phyloP scores from a whole-genome alignment of 768 basidiomycete genomes.

The Ramaria sp. region DNA sequence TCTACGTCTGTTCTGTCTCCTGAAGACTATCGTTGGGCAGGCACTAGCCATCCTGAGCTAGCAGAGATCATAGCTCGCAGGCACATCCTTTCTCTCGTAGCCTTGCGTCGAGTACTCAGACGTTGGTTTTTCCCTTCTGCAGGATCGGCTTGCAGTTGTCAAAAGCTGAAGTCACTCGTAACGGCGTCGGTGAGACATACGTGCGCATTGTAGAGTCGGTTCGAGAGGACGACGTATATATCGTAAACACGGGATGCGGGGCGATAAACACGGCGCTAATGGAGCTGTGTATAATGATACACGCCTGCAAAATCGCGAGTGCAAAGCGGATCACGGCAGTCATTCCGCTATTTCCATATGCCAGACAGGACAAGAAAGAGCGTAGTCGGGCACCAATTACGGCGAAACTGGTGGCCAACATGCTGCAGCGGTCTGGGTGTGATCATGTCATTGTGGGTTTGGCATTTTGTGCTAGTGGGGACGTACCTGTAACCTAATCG shows the following conservation, averaged over 20 bases:
- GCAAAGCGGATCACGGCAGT: constrained; percentile 98
- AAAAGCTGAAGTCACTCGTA: constrained; percentile 78
- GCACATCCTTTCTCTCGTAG: constrained; percentile 32
- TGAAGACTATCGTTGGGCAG: constrained; percentile 26
- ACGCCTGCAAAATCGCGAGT: constrained; percentile 99
- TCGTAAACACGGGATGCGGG: constrained; percentile 87
- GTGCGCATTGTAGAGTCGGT: constrained; percentile 93
- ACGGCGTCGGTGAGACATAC: constrained; percentile 84
- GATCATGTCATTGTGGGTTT: constrained; percentile 90
- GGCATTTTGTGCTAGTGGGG: neutral
- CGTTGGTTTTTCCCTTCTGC: constrained; percentile 12
- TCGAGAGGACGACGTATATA: constrained; percentile 97
- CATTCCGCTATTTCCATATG: constrained; percentile 92
- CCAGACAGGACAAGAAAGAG: constrained; percentile 98
- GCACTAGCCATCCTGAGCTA: constrained; percentile 91
- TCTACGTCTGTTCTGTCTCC: neutral
- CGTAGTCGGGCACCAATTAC: constrained; percentile 97
- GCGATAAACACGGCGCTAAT: constrained; percentile 89
- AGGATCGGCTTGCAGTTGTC: constrained; percentile 87
- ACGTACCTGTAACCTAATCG: neutral
- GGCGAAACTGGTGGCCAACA: constrained; percentile 96
- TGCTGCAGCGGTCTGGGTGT: constrained; percentile 85
- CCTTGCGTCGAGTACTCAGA: neutral
- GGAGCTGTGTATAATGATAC: constrained; percentile 99
- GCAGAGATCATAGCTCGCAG: constrained; percentile 89